phyloP scores from a whole-genome alignment of 2,329 filamentous ascomycete species.

The Mycosphaerella sp. region DNA sequence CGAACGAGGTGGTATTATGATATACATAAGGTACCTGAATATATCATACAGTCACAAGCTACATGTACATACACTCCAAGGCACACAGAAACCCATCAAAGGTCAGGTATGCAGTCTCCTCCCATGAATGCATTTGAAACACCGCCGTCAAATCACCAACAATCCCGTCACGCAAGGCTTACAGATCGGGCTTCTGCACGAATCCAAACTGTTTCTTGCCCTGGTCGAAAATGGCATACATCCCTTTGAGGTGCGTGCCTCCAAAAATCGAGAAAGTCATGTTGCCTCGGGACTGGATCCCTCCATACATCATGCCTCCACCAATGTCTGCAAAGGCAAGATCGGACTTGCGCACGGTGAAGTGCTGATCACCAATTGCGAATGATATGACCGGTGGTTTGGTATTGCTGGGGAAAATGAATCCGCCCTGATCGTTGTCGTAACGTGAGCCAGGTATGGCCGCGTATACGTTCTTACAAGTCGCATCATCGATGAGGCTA shows the following conservation, averaged over 20 bases:
- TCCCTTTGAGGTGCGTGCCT: constrained; percentile 56
- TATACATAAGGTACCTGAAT: no score
- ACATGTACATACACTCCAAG: no score
- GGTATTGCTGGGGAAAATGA: constrained; percentile 53
- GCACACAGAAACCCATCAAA: no score
- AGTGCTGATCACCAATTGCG: constrained; percentile 56
- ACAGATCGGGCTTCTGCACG: constrained; percentile 39
- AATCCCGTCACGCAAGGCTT: not conserved
- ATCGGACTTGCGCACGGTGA: constrained; percentile 57
- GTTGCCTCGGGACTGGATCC: constrained; percentile 57
- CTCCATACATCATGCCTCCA: constrained; percentile 54
- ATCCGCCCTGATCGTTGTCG: constrained; percentile 43
- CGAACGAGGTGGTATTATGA: no score
- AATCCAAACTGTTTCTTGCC: constrained; percentile 53
- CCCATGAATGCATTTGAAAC: no score
- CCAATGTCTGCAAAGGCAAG: constrained; percentile 53
- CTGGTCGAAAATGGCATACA: constrained; percentile 61
- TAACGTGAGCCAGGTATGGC: constrained; percentile 54
- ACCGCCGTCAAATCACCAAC: not conserved
- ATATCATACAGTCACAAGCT: no score
- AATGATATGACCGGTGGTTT: constrained; percentile 57
- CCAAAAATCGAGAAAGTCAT: constrained; percentile 58
- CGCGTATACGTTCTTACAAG: constrained; percentile 57
- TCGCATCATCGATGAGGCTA: constrained; percentile 55
- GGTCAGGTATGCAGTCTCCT: no score